A percentile compares a stretch with the other conserved stretches of the same genome.
Evolutionary conservation across 495 filamentous ascomycete genomes (phyloP).

Genomic region (Podospora sp.): DNA sequence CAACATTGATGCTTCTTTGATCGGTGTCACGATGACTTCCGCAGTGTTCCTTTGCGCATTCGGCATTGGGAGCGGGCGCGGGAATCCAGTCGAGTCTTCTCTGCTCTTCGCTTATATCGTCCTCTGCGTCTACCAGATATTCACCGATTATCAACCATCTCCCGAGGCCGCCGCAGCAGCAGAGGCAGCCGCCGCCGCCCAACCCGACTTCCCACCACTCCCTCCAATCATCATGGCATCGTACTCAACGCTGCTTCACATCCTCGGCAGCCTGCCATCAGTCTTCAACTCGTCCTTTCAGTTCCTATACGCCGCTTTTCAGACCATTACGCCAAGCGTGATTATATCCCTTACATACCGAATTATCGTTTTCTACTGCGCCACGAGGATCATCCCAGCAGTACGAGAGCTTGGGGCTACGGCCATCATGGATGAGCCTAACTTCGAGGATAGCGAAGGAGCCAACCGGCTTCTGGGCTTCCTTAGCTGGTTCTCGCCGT

Average conservation of each 20-base stretch:
- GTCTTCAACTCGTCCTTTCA: constrained; percentile 82
- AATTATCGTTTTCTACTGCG: constrained; percentile 89
- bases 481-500: constrained; percentile 89
- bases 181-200: constrained; percentile 47
- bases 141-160: constrained; percentile 93
- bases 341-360: constrained; percentile 93
- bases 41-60: constrained; percentile 89
- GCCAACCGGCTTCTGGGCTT: constrained; percentile 77
- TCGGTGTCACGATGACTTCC: constrained; percentile 87
- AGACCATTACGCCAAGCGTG: constrained; percentile 91
- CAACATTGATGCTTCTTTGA: constrained; percentile 91
- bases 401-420: constrained; percentile 82
- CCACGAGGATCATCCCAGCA: constrained; percentile 94
- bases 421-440: constrained; percentile 78
- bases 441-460: constrained; percentile 80
- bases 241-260: constrained; percentile 84
- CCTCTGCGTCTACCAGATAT: constrained; percentile 97
- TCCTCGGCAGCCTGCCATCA: constrained; percentile 78
- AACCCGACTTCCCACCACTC: constrained; percentile 87
- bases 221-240: constrained; percentile 99
- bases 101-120: constrained; percentile 96
- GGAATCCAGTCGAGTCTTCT: constrained; percentile 94
- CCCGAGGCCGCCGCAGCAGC: constrained; percentile 58
- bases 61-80: constrained; percentile 91
- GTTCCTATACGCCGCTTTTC: constrained; percentile 85